These are phyloP conservation scores for Orobanche coerulescens DNA, from an alignment of 257 asterid genomes.

Conservation along the genomic window DNA sequence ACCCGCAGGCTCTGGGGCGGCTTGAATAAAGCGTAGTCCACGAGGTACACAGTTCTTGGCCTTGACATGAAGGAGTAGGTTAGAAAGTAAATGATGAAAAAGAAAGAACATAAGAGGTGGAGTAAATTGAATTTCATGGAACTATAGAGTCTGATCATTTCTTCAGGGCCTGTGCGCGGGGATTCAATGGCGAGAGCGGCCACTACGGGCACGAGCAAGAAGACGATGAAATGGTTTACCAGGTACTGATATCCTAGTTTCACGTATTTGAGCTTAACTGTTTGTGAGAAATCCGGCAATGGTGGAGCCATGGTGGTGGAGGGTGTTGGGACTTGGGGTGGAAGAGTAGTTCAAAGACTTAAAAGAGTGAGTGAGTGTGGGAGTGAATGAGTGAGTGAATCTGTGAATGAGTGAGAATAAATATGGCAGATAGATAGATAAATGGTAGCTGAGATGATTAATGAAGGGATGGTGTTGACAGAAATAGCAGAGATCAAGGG, in stretches of 20 bases:
- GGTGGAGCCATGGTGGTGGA: conserved; percentile 27
- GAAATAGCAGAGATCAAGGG: too few relatives aligned
- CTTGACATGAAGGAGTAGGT: conserved; percentile 34
- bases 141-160: conserved; percentile 14
- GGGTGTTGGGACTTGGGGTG: not conserved
- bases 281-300: conserved; percentile 22
- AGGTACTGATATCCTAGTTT: conserved; percentile 37
- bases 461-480: not conserved
- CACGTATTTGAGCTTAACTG: conserved; percentile 32
- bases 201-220: conserved; percentile 29
- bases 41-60: conserved; percentile 40
- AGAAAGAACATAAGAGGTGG: conserved; percentile 19
- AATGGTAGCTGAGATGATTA: conserved; percentile 28
- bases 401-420: too few relatives aligned
- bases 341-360: not conserved
- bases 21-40: conserved; percentile 50
- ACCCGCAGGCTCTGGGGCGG: conserved; percentile 39
- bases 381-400: too few relatives aligned
- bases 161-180: conserved; percentile 21
- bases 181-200: conserved; percentile 21
- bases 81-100: conserved; percentile 23
- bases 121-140: conserved; percentile 27
- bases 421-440: not conserved
- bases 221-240: conserved; percentile 32
- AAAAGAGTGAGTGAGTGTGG: conserved; percentile 21